Base-by-base conservation (phyloP, 2,329 filamentous ascomycete species). In the Berkeleyomyces rouxiae region DNA sequence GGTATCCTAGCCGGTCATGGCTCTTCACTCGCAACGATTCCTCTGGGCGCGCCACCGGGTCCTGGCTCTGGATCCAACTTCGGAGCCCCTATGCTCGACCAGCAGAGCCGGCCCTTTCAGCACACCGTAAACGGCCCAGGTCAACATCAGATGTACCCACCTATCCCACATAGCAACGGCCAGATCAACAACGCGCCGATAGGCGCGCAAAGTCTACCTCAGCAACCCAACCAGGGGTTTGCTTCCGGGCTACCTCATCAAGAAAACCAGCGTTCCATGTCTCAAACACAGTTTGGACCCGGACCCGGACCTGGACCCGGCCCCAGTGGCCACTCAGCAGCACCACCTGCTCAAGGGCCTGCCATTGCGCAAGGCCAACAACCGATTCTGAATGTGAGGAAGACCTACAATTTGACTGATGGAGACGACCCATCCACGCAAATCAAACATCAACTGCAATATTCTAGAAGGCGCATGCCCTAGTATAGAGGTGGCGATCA, bases 1-100 rank as follows among this genome's bases (percentile, higher is more conserved):
- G 92, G 92, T 7, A 79, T 97, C 43, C 82, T 97, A 46, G 82
- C 86, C 7, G 89, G 85, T 67, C 83, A 90, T 68, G 83, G 84
- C 61, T 79, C 81, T 42, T 80, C 80, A 42, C 75, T 78, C 44
- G 77, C 80, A 37, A 73, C 78, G 44, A 79, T 79, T 58, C 74
- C 79, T 58, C 72, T 81, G 51, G 78, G 79, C 64, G 79, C 74
- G 46, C 76, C 79, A n/a, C 72, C 80, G 1, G 78, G 76, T 13
- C 73, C 80, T 31, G 60, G 43, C 4, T 39, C 59, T 49, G 72
- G 77, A 64, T 73, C 74, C 64, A 74, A 71, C 61, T 85, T 84
- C 67, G 79, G 80, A 60, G 80, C 79, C 1, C 77, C 81, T 11
- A 72, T 82, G 55, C 79, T 80, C 67, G 72, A 71, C 69, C 81